Percentiles rank a stretch among this genome's conserved stretches.
phyloP scores from a whole-genome alignment of 2,329 filamentous ascomycete genomes.

The Colletotrichum horii region DNA sequence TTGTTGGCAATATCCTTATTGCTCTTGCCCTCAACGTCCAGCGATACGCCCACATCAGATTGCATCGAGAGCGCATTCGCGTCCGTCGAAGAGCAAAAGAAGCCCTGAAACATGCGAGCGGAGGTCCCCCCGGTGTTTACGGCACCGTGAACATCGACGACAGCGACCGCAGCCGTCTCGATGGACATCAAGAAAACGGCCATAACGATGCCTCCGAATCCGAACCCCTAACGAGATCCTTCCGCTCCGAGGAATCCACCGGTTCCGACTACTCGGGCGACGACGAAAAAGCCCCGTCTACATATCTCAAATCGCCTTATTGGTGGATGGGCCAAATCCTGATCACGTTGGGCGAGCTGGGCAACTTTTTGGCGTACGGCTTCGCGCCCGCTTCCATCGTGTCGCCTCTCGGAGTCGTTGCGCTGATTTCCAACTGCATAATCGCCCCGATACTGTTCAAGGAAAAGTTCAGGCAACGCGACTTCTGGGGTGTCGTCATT shows the following conservation, averaged over 20 bases:
- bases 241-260: slow-evolving; percentile 48
- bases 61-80: slow-evolving; percentile 73
- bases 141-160: slow-evolving; percentile 33
- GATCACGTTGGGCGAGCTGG: slow-evolving; percentile 91
- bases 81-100: slow-evolving; percentile 59
- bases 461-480: slow-evolving; percentile 83
- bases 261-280: slow-evolving; percentile 41
- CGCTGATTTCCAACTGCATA: slow-evolving; percentile 93
- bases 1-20: slow-evolving; percentile 91
- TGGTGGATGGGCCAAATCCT: slow-evolving; percentile 96
- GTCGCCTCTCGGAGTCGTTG: slow-evolving; percentile 94
- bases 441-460: slow-evolving; percentile 95
- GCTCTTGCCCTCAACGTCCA: slow-evolving; percentile 96
- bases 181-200: slow-evolving; percentile 21
- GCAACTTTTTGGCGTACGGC: slow-evolving; percentile 96
- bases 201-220: slow-evolving; percentile 44
- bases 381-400: slow-evolving; percentile 98
- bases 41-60: slow-evolving; percentile 88
- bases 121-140: slow-evolving; percentile 34
- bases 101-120: slow-evolving; percentile 51
- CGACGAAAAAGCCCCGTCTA: slow-evolving; percentile 54
- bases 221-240: slow-evolving; percentile 58
- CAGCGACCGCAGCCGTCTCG: neutral
- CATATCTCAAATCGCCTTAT: slow-evolving; percentile 88
- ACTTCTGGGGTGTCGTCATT: slow-evolving; percentile 87